Base-by-base conservation (phyloP, 345 rosid genomes). In the Pistacia vera region DNA sequence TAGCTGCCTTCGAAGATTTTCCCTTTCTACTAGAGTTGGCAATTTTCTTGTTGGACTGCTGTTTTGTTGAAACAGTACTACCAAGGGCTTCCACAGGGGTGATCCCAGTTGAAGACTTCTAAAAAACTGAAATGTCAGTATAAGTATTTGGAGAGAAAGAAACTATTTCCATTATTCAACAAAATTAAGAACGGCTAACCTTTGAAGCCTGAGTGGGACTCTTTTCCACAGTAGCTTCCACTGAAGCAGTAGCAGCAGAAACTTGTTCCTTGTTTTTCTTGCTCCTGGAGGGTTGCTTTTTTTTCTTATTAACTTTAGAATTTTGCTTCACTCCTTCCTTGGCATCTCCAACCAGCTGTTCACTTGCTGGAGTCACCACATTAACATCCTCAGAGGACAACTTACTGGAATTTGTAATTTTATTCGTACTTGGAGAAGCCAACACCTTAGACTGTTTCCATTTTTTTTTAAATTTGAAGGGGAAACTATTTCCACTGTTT, bases 221-320 rank as follows among this genome's bases (percentile, higher is more conserved):
- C 69, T 79, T 71, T 35, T 64, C 38, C 36, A 35, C 57, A 52
- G 80, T 70, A 63, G 68, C 80, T 68, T 78, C 63, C 68, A 72
- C 82, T 61, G 54, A 51, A 54, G 63, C 74, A 72, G 16, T 49
- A 79, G 75, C 18, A 72, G 66, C 11, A 72, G 90, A 78, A 80
- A 80, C 55, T 66, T 68, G 78, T 69, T 84, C 82, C 68, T 76
- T 74, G 18, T 63, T 67, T 80, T 82, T 88, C 82, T 81, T 88
- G 74, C 83, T 81, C 77, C 68, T 83, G 16, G 88, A 75, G 66
- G 79, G 76, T 75, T 79, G 84, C 88, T 82, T 85, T 57, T 71
- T 66, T 68, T 73, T 80, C 60, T 22, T 78, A 36, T n/a, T 66
- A 66, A 41, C 79, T 80, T 86, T 79, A 76, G 86, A 74, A 56